Conservation (phyloP, 257 asterid species). For the Fraxinus anomala region DNA sequence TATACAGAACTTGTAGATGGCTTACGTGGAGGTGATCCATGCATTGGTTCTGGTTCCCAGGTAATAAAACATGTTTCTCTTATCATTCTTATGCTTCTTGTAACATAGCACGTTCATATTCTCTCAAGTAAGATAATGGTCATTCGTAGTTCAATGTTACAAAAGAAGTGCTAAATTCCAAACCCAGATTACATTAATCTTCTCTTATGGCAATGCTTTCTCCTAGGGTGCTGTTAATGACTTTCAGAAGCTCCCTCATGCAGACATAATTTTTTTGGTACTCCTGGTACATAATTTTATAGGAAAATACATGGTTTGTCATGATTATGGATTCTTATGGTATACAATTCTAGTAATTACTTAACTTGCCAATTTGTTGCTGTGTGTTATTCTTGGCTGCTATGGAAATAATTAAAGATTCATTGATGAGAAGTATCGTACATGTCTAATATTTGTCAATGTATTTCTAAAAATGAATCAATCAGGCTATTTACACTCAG, state of each 20-base stretch:
- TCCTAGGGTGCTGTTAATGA: neutral
- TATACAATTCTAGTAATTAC: neutral
- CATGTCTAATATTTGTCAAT: neutral
- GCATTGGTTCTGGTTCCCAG: slow-evolving; percentile 98
- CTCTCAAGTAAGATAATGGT: slow-evolving; percentile 14
- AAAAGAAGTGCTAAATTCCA: slow-evolving; percentile 7
- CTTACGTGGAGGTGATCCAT: slow-evolving; percentile 85
- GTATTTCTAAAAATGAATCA: neutral
- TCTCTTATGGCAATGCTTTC: neutral
- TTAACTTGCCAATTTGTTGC: neutral
- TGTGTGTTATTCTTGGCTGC: neutral
- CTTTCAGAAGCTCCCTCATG: neutral
- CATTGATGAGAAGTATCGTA: neutral
- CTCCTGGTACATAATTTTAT: neutral
- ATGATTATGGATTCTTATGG: neutral
- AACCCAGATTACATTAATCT: neutral
- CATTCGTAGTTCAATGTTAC: slow-evolving; percentile 1
- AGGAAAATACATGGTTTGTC: neutral
- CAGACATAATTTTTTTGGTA: neutral
- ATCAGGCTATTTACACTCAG: neutral
- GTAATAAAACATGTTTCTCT: slow-evolving; percentile 32
- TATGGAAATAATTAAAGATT: neutral
- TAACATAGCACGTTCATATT: neutral
- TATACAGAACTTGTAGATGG: slow-evolving; percentile 90
- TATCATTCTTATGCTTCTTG: neutral